phyloP scores from a whole-genome alignment of 2,329 filamentous ascomycete genomes.

The Aspergillus pseudotamarii region DNA sequence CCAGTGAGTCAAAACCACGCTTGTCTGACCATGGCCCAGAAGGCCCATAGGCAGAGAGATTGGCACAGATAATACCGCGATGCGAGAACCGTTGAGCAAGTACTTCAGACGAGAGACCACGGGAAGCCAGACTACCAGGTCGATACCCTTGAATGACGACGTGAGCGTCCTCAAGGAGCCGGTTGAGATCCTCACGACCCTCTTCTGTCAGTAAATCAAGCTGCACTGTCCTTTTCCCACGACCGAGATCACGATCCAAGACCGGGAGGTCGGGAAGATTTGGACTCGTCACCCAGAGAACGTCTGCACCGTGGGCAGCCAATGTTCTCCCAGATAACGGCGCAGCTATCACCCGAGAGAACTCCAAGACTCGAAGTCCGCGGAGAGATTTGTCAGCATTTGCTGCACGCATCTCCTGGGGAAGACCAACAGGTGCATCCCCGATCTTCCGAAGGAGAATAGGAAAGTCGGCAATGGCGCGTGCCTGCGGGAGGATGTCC shows the following conservation, averaged over 20 bases:
- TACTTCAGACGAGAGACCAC: constrained; percentile 46
- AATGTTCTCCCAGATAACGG: constrained; percentile 42
- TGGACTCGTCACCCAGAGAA: constrained; percentile 44
- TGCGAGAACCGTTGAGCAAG: constrained; percentile 44
- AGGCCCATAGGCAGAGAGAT: constrained; percentile 57
- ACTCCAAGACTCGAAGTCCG: constrained; percentile 44
- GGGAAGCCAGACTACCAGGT: constrained; percentile 49
- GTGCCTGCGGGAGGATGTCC: constrained; percentile 54
- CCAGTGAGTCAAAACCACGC: constrained; percentile 59
- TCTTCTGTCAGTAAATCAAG: constrained; percentile 35
- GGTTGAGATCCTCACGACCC: constrained; percentile 29
- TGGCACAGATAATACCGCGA: constrained; percentile 52
- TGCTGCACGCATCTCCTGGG: constrained; percentile 16
- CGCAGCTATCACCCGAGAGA: constrained; percentile 44
- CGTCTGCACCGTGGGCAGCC: constrained; percentile 45
- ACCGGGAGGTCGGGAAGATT: constrained; percentile 38
- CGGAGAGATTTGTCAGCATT: constrained; percentile 37
- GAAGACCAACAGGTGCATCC: constrained; percentile 13
- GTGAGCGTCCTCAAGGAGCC: constrained; percentile 40
- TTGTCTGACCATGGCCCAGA: constrained; percentile 50
- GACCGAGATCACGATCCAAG: constrained; percentile 39
- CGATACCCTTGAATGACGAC: constrained; percentile 53
- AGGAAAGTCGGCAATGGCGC: constrained; percentile 49
- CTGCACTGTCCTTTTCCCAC: constrained; percentile 42
- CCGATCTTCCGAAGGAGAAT: constrained; percentile 46